Evolutionary conservation across 2,329 filamentous ascomycete species (phyloP).

Genomic region (Colletotrichum magnum): DNA sequence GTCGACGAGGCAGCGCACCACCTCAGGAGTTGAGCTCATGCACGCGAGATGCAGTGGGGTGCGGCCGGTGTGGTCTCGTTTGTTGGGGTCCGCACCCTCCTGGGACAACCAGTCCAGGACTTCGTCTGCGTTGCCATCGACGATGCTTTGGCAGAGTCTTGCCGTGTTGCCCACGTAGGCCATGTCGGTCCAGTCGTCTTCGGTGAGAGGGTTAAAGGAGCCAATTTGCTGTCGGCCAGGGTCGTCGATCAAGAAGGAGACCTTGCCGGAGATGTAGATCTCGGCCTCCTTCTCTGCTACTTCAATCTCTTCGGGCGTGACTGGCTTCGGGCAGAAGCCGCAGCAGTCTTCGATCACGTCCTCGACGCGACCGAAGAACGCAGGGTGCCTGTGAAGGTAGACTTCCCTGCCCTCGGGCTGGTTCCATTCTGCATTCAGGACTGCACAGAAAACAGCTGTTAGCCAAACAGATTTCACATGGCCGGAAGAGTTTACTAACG

Average conservation of each 20-base stretch:
- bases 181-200: slow-evolving; percentile 92
- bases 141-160: slow-evolving; percentile 84
- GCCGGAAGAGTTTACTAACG: slow-evolving; percentile 49
- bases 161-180: slow-evolving; percentile 87
- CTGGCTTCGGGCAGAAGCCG: slow-evolving; percentile 79
- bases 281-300: slow-evolving; percentile 80
- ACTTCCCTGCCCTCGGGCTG: slow-evolving; percentile 81
- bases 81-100: slow-evolving; percentile 78
- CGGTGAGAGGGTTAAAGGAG: slow-evolving; percentile 84
- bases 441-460: slow-evolving; percentile 11
- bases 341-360: slow-evolving; percentile 88
- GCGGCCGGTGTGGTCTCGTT: slow-evolving; percentile 83
- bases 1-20: slow-evolving; percentile 80
- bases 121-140: slow-evolving; percentile 78
- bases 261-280: slow-evolving; percentile 80
- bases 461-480: too few relatives aligned
- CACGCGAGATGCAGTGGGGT: slow-evolving; percentile 84
- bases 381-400: slow-evolving; percentile 85
- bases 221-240: slow-evolving; percentile 81
- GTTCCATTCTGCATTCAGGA: slow-evolving; percentile 92
- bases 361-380: slow-evolving; percentile 83
- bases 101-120: slow-evolving; percentile 79
- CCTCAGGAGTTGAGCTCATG: slow-evolving; percentile 75
- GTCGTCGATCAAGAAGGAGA: slow-evolving; percentile 84
- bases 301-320: slow-evolving; percentile 79